Conservation (phyloP, 176 grass and related monocot species). For the Microstegium vimineum region DNA sequence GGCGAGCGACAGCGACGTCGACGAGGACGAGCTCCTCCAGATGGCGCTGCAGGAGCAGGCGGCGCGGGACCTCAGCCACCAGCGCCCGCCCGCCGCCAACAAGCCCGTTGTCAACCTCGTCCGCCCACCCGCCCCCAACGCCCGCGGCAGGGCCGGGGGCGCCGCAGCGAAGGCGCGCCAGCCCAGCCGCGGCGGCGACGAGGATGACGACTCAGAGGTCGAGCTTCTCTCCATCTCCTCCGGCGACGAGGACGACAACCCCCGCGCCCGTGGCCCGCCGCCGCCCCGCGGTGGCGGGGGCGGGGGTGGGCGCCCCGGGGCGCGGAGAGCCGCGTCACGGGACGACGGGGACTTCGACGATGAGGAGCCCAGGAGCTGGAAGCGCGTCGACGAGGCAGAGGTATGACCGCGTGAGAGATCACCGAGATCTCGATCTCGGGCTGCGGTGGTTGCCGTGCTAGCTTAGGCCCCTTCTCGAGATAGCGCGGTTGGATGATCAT, state of each 20-base stretch:
- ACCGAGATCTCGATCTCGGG: conserved; percentile 41
- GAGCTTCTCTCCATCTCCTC: conserved; percentile 96
- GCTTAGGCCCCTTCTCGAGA: not conserved
- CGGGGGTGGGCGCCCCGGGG: conserved; percentile 42
- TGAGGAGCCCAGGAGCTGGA: conserved; percentile 95
- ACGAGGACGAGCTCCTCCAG: conserved; percentile 98
- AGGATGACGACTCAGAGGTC: conserved; percentile 93
- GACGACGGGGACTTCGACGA: conserved; percentile 84
- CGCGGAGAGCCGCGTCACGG: conserved; percentile 42
- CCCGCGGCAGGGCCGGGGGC: conserved; percentile 22
- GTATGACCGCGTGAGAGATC: conserved; percentile 38
- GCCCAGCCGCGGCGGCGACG: conserved; percentile 66
- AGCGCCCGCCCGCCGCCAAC: conserved; percentile 52
- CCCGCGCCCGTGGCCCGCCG: conserved; percentile 50
- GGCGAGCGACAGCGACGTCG: conserved; percentile 88
- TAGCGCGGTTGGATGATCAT: not conserved
- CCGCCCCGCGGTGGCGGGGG: conserved; percentile 39
- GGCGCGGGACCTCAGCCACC: conserved; percentile 83
- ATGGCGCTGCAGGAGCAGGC: conserved; percentile 95
- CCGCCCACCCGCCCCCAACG: conserved; percentile 44
- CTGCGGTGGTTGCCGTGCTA: not conserved
- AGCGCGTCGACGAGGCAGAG: conserved; percentile 94
- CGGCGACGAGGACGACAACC: conserved; percentile 73
- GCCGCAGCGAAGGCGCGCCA: conserved; percentile 28
- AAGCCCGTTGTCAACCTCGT: conserved; percentile 97